These are phyloP conservation scores for Furcasterigmium furcatum DNA, from an alignment of 2,329 filamentous ascomycete genomes.

Conservation along the genomic window DNA sequence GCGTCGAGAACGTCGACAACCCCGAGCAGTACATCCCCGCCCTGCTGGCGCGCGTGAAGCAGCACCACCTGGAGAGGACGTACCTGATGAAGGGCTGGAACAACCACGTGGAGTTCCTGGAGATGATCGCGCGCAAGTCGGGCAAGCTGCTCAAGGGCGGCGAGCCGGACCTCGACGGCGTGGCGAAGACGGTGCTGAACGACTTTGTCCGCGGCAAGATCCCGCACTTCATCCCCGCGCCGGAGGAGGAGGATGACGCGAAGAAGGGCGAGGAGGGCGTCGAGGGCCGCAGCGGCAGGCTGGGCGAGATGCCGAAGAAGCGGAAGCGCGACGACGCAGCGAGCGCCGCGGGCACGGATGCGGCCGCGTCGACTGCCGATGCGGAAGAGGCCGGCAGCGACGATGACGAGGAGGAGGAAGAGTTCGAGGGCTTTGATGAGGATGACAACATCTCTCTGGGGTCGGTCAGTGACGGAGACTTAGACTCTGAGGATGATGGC, in stretches of 20 bases:
- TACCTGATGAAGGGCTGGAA: conserved; percentile 83
- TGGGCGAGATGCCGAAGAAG: conserved; percentile 86
- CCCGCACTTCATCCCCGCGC: conserved; percentile 90
- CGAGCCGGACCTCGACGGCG: conserved; percentile 92
- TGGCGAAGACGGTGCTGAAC: conserved; percentile 95
- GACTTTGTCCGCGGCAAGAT: conserved; percentile 95
- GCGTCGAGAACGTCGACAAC: conserved; percentile 90
- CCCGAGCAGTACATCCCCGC: conserved; percentile 93
- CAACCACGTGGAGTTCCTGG: conserved; percentile 78
- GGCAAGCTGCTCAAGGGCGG: conserved; percentile 85
- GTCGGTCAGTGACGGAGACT: conserved; percentile 2
- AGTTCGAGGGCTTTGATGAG: conserved; percentile 2
- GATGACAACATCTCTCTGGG: conserved; percentile 12
- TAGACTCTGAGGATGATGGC: conserved; percentile 13
- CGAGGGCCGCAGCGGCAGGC: conserved; percentile 71
- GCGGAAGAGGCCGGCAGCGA: conserved; percentile 17
- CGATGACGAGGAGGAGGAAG: conserved; percentile 8
- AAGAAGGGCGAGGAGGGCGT: conserved; percentile 47
- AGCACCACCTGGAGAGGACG: conserved; percentile 85
- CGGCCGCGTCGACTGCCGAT: conserved; percentile 20
- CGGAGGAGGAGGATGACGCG: conserved; percentile 49
- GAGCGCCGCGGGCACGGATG: conserved; percentile 33
- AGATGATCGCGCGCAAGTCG: conserved; percentile 80
- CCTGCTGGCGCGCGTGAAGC: conserved; percentile 73
- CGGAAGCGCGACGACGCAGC: conserved; percentile 60